Conservation (phyloP, 2,329 filamentous ascomycete species). For the Ophiosphaerella herpotricha region DNA sequence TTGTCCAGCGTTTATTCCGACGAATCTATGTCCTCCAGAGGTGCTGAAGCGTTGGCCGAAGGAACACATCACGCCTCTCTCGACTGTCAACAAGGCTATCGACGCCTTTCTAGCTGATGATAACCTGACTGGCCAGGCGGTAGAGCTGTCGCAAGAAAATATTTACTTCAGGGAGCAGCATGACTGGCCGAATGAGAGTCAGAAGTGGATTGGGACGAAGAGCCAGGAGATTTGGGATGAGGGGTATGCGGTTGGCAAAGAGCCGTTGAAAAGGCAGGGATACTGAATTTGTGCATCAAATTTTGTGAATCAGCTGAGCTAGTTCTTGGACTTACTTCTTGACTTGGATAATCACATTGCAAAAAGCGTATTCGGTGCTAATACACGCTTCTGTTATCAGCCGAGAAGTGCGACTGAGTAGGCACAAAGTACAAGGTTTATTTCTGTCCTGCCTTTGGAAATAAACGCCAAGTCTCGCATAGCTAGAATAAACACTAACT, state of each 20-base stretch:
- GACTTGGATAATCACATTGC: not conserved
- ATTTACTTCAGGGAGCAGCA: slow-evolving; percentile 47
- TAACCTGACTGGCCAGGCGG: slow-evolving; percentile 45
- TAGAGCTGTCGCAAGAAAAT: slow-evolving; percentile 49
- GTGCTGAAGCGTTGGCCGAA: slow-evolving; percentile 44
- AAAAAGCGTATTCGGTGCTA: no score
- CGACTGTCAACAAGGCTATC: slow-evolving; percentile 48
- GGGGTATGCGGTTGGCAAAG: slow-evolving; percentile 25
- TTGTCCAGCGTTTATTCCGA: slow-evolving; percentile 48
- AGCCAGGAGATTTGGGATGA: slow-evolving; percentile 39
- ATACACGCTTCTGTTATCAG: no score
- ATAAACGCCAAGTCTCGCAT: no score
- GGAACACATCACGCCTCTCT: slow-evolving; percentile 48
- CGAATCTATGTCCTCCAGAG: slow-evolving; percentile 46
- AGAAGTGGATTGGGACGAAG: slow-evolving; percentile 44
- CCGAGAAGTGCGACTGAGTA: no score
- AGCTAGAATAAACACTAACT: no score
- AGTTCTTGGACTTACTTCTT: not conserved
- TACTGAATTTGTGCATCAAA: slow-evolving; percentile 10
- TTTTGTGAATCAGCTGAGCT: not conserved
- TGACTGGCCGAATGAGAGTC: slow-evolving; percentile 48
- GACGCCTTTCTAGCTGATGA: slow-evolving; percentile 43
- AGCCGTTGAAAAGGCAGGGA: slow-evolving; percentile 26
- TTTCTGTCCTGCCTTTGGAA: no score
- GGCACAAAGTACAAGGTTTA: no score